phyloP scores from a whole-genome alignment of 208 protist genomes.

The Trypanosoma grayi region DNA sequence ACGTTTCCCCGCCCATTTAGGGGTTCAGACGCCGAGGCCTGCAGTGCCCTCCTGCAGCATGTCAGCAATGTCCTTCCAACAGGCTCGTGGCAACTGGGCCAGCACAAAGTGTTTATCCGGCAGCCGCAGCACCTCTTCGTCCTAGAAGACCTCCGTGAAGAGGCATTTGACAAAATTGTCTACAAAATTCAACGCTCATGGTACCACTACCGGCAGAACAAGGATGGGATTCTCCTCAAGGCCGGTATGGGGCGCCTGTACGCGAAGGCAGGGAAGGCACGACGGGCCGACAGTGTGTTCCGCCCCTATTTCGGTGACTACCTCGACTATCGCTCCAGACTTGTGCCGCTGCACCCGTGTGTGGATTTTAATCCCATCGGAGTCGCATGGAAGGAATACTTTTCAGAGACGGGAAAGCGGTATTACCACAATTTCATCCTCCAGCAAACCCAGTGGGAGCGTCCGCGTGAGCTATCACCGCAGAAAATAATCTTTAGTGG shows the following conservation, averaged over 20 bases:
- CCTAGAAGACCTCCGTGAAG: constrained; percentile 87
- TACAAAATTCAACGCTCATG: constrained; percentile 87
- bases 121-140: constrained; percentile 87
- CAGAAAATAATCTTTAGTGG: constrained; percentile 48
- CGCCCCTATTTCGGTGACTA: constrained; percentile 74
- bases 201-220: constrained; percentile 60
- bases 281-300: constrained; percentile 78
- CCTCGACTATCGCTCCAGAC: constrained; percentile 42
- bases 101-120: constrained; percentile 95
- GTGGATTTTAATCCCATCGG: constrained; percentile 56
- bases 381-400: constrained; percentile 59
- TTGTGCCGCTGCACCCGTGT: constrained; percentile 28
- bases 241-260: constrained; percentile 40
- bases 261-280: constrained; percentile 44
- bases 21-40: constrained; percentile 65
- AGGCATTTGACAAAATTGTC: constrained; percentile 74
- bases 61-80: constrained; percentile 26
- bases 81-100: constrained; percentile 77
- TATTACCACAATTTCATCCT: constrained; percentile 58
- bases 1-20: constrained; percentile 82
- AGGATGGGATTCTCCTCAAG: constrained; percentile 55
- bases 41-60: constrained; percentile 62
- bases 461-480: constrained; percentile 30
- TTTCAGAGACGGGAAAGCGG: constrained; percentile 28
- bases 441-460: constrained; percentile 34